Conservation (phyloP, 1,284 basidiomycete genomes). For the Cryptococcus hybrid region DNA sequence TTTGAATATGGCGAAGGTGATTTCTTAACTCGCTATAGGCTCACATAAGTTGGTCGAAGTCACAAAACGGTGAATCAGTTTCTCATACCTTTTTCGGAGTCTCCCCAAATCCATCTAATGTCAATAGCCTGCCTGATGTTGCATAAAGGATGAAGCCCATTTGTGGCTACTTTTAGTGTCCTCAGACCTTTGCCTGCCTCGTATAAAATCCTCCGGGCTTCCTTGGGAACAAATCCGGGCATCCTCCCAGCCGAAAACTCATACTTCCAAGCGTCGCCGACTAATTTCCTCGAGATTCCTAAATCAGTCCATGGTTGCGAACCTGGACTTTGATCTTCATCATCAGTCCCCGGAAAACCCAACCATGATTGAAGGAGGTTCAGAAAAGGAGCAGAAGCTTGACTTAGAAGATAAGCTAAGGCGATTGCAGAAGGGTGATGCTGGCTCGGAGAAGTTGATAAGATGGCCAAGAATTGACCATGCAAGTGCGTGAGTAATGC, state of each 20-base stretch:
- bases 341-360: constrained; percentile 26
- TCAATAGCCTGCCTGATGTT: constrained; percentile 11
- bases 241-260: constrained; percentile 32
- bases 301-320: constrained; percentile 44
- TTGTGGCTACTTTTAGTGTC: constrained; percentile 36
- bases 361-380: constrained; percentile 40
- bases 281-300: constrained; percentile 30
- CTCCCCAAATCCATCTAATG: constrained; percentile 35
- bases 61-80: not conserved
- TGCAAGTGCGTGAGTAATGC: constrained; percentile 37
- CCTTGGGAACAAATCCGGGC: constrained; percentile 40
- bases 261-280: constrained; percentile 27
- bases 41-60: not conserved
- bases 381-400: constrained; percentile 30
- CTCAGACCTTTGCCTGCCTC: constrained; percentile 43
- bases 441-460: constrained; percentile 17
- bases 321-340: constrained; percentile 24
- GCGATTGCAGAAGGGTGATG: constrained; percentile 15
- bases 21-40: not conserved
- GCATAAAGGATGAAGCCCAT: constrained; percentile 37
- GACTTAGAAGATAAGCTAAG: constrained; percentile 35
- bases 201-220: constrained; percentile 32
- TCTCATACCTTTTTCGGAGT: not conserved
- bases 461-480: constrained; percentile 27
- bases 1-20: constrained; percentile 17